Percentiles rank a stretch among this genome's conserved stretches.
phyloP scores from a whole-genome alignment of 2,329 filamentous ascomycete species.

The Colletotrichum sidae region DNA sequence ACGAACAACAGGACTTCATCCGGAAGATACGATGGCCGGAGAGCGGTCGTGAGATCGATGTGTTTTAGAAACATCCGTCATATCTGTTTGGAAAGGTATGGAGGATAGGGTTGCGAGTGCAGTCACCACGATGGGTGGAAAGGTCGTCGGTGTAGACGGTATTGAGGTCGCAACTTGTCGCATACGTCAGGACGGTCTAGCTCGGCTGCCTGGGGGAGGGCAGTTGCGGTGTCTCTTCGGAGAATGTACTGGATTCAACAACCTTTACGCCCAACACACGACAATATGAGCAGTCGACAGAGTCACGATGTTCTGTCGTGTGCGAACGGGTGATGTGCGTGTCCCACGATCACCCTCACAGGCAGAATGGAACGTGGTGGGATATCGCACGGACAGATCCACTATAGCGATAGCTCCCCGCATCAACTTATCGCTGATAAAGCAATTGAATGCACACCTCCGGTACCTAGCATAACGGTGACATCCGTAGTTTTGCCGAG shows the following conservation, averaged over 20 bases:
- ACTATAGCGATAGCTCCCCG: too few species aligned
- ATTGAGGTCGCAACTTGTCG: conserved; percentile 20
- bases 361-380: too few species aligned
- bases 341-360: too few species aligned
- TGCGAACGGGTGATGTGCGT: background rate
- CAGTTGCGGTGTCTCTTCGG: conserved; percentile 6
- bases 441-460: too few species aligned
- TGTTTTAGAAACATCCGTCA: conserved; percentile 97
- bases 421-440: background rate
- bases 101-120: conserved; percentile 4
- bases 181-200: conserved; percentile 20
- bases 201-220: conserved; percentile 4
- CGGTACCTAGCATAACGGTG: too few species aligned
- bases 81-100: conserved; percentile 46
- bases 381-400: too few species aligned
- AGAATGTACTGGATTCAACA: conserved; percentile 11
- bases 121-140: conserved; percentile 16
- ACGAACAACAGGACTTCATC: conserved; percentile 97
- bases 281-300: too few species aligned
- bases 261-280: background rate
- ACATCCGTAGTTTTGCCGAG: background rate
- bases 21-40: conserved; percentile 90
- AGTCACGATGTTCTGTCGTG: too few species aligned
- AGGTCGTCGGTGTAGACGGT: background rate
- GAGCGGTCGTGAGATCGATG: conserved; percentile 94